Evolutionary conservation across 306 rosid genomes (phyloP), one percentile per base, ranked within the genome.

Genomic region (Quercus alba): DNA sequence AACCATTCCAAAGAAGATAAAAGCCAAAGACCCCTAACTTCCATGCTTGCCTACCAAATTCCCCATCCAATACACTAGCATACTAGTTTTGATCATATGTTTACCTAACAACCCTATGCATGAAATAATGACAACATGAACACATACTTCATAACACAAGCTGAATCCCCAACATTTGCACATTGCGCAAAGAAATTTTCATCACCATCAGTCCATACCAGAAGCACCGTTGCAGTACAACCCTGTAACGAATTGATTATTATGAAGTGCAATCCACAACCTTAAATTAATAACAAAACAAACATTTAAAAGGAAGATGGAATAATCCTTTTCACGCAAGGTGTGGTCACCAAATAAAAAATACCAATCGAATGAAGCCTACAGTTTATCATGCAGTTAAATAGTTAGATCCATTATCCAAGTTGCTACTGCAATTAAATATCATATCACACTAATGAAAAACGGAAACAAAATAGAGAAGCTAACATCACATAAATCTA

Each of bases 141-240:
- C 51, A 84, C 91, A 41, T 82, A 96, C 99, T 89, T 96, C 85
- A 96, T 81, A 78, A 91, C 81, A 76, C 99, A 93, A 72, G 90
- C 81, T 35, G 99, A 96, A 83, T 96, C 99, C 80, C 99, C 99
- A 72, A 96, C 91, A 84, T 96, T 96, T 71, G 99, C 99, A 88
- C 98, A 93, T 82, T 96, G 99, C 23, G 86, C 97, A 87, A 87
- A 93, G 83, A 88, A 92, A 44, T 87, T 91, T 54, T 80, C 86
- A 73, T 80, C 59, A 76, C 76, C 77, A 78, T 91, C 92, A 75
- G 87, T 70, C 99, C 99, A 96, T 72, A 93, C 94, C 82, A 96
- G 89, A 85, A 96, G 97, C 82, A 93, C 85, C 51, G 99, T 96
- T 21, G 99, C 98, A 72, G 99, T 96, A 88, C 99, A 96, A 70